Evolutionary conservation across 2,329 filamentous ascomycete genomes (phyloP).

Genomic region (Aspergillus jensenii): DNA sequence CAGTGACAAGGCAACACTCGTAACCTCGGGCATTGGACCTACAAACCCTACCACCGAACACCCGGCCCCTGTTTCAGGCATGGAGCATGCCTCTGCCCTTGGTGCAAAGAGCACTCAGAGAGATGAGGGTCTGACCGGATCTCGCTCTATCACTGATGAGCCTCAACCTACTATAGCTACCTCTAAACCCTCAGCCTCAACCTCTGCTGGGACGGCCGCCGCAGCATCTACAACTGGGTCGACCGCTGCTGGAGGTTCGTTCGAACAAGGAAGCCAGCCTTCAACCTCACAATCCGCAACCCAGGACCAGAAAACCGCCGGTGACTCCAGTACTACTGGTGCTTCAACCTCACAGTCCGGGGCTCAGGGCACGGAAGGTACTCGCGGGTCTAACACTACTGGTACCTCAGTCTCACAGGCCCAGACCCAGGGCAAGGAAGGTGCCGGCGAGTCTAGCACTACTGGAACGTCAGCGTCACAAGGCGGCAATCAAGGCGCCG

Average conservation of each 20-base stretch:
- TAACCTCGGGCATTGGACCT: constrained; percentile 5
- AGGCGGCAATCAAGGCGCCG: too few relatives aligned
- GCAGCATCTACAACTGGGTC: neutral
- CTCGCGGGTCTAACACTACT: neutral
- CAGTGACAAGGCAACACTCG: neutral
- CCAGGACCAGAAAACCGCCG: neutral
- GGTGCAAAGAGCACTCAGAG: neutral
- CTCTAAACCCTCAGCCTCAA: neutral
- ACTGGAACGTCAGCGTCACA: neutral
- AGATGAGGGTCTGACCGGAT: neutral
- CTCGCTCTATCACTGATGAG: neutral
- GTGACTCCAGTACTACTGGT: neutral
- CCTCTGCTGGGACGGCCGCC: neutral
- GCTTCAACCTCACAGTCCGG: too few relatives aligned
- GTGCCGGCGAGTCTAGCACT: neutral
- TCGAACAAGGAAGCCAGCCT: neutral
- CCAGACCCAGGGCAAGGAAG: neutral
- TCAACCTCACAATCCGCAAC: neutral
- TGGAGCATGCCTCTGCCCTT: neutral
- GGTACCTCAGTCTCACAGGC: neutral
- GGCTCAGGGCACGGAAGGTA: neutral
- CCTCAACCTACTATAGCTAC: neutral
- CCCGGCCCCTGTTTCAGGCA: neutral
- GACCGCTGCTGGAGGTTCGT: neutral
- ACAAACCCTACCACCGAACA: constrained; percentile 9